Conservation (phyloP, 305 asterid genomes). For the Nicotiana rustica region DNA sequence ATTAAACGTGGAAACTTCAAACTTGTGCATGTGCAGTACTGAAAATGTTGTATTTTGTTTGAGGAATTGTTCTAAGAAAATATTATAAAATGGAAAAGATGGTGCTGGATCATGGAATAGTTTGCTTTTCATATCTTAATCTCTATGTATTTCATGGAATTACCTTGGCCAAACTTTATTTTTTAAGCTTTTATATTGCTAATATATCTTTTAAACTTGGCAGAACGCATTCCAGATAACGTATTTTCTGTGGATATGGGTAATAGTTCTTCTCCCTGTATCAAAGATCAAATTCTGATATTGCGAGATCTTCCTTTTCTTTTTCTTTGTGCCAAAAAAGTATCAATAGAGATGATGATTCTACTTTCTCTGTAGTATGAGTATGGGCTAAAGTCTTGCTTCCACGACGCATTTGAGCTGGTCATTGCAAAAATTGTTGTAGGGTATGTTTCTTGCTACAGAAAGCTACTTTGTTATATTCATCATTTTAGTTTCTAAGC, state of each 20-base stretch:
- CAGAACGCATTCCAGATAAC: conserved; percentile 93
- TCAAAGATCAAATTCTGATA: conserved; percentile 8
- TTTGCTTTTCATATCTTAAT: conserved; percentile 3
- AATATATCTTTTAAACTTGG: conserved; percentile 35
- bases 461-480: not conserved
- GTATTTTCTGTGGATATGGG: conserved; percentile 94
- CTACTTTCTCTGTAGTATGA: conserved; percentile 66
- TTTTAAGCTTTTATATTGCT: not conserved
- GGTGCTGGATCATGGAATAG: not conserved
- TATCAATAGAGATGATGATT: conserved; percentile 14
- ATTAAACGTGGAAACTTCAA: no score
- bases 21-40: not conserved
- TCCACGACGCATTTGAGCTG: conserved; percentile 62
- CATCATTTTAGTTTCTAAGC: conserved; percentile 26
- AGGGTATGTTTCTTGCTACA: conserved; percentile 56
- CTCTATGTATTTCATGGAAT: not conserved
- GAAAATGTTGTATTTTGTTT: not conserved
- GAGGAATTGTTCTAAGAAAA: not conserved
- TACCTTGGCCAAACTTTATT: not conserved
- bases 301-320: not conserved
- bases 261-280: conserved; percentile 46
- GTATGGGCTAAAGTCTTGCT: conserved; percentile 71
- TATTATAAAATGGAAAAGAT: not conserved
- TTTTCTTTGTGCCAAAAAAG: conserved; percentile 19
- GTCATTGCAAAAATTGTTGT: conserved; percentile 64